Conservation (phyloP, 495 filamentous ascomycete genomes). For the Neurospora sp. region DNA sequence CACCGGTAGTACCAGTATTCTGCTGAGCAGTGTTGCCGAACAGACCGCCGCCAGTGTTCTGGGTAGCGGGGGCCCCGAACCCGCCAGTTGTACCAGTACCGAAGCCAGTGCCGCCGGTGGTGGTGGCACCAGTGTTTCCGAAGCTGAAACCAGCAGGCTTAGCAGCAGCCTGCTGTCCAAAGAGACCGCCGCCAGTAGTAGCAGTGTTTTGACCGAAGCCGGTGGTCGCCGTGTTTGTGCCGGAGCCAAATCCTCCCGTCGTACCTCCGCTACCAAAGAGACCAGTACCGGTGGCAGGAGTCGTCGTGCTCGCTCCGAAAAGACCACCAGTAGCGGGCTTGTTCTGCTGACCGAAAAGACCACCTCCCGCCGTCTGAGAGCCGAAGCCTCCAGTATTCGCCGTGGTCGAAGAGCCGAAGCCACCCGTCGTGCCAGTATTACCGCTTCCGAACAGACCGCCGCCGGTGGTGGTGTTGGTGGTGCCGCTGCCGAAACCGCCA, state of each 20-base stretch:
- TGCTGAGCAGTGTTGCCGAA: conserved; percentile 40
- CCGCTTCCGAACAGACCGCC: conserved; percentile 38
- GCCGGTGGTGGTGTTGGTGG: conserved; percentile 24
- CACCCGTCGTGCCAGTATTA: conserved; percentile 19
- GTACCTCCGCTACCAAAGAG: conserved; percentile 13
- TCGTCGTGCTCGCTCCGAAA: conserved; percentile 33
- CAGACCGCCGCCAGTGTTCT: conserved; percentile 45
- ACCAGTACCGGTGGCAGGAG: conserved; percentile 9
- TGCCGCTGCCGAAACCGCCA: conserved; percentile 39
- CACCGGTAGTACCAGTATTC: conserved; percentile 16
- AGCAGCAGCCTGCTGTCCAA: conserved; percentile 19
- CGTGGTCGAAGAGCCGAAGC: conserved; percentile 34
- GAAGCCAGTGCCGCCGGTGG: conserved; percentile 19
- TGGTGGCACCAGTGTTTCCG: conserved; percentile 9
- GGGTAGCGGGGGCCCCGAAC: conserved; percentile 18
- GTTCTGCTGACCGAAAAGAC: conserved; percentile 12
- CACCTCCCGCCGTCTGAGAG: conserved; percentile 15
- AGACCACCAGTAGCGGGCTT: conserved; percentile 25
- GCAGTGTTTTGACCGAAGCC: conserved; percentile 24
- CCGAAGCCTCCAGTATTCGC: conserved; percentile 35
- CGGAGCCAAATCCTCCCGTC: conserved; percentile 15
- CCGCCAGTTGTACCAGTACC: conserved; percentile 12
- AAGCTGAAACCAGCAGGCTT: conserved; percentile 27
- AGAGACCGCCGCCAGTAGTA: conserved; percentile 29
- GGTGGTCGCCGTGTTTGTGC: conserved; percentile 29